These are phyloP conservation scores for Mallotus japonicus DNA, from an alignment of 441 rosid species.

Conservation along the genomic window DNA sequence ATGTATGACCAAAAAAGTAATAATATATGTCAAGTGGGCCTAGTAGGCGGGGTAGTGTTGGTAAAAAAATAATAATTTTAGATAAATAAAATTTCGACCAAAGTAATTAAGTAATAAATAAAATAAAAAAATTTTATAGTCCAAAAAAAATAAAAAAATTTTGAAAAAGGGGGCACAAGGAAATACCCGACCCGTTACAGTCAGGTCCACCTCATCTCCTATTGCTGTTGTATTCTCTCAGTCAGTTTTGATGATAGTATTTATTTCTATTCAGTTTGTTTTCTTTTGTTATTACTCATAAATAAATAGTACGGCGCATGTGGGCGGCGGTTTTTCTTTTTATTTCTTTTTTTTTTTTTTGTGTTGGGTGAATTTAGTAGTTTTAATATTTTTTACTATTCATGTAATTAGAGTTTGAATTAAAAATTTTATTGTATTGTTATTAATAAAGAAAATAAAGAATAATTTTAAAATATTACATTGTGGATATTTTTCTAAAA, in stretches of 20 bases:
- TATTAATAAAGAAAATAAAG: too few species aligned
- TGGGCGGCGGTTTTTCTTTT: conserved; percentile 13
- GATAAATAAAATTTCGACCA: neutral
- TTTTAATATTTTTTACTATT: neutral
- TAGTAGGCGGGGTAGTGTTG: neutral
- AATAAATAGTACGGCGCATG: conserved; percentile 15
- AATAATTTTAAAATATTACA: too few species aligned
- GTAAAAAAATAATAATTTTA: neutral
- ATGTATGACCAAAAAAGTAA: too few species aligned
- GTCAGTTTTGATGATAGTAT: conserved; percentile 6
- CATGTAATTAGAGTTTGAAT: too few species aligned
- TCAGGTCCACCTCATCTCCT: conserved; percentile 32
- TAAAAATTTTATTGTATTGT: too few species aligned
- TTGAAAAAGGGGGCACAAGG: neutral
- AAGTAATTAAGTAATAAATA: too few species aligned
- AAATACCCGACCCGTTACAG: conserved; percentile 10
- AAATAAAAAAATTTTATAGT: conserved; percentile 1
- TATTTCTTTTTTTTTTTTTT: neutral
- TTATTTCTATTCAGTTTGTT: neutral
- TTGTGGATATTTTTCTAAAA: too few species aligned
- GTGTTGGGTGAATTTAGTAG: too few species aligned
- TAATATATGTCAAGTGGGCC: conserved; percentile 11
- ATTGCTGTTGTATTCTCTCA: neutral
- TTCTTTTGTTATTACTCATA: conserved; percentile 17
- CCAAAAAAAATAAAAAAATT: conserved; percentile 6